Evolutionary conservation across 768 basidiomycete species (phyloP).

Genomic region (Lentinus tigrinus): DNA sequence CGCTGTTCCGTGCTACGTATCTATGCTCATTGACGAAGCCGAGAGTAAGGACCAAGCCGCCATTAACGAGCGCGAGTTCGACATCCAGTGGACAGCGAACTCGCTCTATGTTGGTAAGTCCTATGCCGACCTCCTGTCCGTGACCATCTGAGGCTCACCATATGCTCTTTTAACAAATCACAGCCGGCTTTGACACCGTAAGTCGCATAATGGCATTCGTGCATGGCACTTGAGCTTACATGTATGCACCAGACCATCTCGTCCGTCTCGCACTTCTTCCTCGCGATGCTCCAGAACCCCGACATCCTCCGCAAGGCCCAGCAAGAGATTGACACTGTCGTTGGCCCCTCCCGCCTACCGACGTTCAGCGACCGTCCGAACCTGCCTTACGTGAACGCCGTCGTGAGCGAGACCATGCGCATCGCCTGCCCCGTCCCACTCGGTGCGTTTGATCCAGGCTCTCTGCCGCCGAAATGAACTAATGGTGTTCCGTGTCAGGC

Average conservation of each 20-base stretch:
- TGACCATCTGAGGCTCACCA: constrained; percentile 34
- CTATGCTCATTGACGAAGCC: constrained; percentile 54
- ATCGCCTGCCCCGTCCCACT: constrained; percentile 59
- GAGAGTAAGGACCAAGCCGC: constrained; percentile 27
- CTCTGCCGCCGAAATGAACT: neutral
- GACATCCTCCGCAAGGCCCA: constrained; percentile 57
- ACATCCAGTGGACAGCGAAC: constrained; percentile 81
- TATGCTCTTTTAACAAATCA: constrained; percentile 3
- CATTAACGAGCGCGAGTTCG: constrained; percentile 50
- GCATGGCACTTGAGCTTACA: neutral
- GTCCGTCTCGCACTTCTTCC: constrained; percentile 55
- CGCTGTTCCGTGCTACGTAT: constrained; percentile 40
- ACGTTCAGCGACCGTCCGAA: constrained; percentile 51
- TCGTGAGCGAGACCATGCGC: constrained; percentile 54
- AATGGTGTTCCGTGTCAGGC: constrained; percentile 33
- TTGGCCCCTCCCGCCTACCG: constrained; percentile 58
- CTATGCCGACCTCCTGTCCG: neutral
- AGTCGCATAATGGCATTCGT: constrained; percentile 14
- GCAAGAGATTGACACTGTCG: constrained; percentile 60
- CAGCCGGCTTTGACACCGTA: constrained; percentile 64
- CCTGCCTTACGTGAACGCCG: constrained; percentile 57
- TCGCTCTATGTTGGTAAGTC: constrained; percentile 63
- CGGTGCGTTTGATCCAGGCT: constrained; percentile 35
- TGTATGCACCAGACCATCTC: constrained; percentile 46
- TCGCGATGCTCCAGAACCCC: constrained; percentile 66